Base-by-base conservation (phyloP, 257 asterid genomes). In the Verbascum thapsus region DNA sequence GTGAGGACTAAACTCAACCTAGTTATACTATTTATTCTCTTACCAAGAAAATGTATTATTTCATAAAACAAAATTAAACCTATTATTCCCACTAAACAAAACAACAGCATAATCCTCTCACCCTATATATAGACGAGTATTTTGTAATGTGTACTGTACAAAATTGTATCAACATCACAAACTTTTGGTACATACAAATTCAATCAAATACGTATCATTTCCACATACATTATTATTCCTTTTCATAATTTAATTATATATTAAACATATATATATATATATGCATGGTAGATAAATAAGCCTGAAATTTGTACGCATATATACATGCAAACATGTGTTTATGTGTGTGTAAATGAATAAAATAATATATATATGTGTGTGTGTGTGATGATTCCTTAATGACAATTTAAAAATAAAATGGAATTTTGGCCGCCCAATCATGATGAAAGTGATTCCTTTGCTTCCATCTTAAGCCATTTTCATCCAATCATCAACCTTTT, bases 381-480 rank as follows among this genome's bases (percentile, higher is more conserved):
- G n/a, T 61, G 53, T 37, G 23, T 54, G 71, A 45, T 10, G 66
- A 60, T 71, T 63, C 69, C 58, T 66, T 64, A 13, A 51, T 64
- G 73, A 62, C 44, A 73, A 63, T 26, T 1, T 26, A 26, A 26
- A 57, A 51, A 76, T 69, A 51, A 61, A 65, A 74, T 60, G 72
- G 58, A 63, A 52, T 74, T 49, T 52, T 60, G 53, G 82, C 67
- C 73, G 79, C 68, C 83, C 88, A 85, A 80, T 73, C 69, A 51
- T 54, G 68, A 68, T 70, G 59, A 84, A 81, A 66, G 80, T 66
- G 79, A 80, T 74, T 79, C 82, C 72, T 71, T 86, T 71, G 88
- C 95, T 83, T 86, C 88, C 78, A n/a, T 61, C 76, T 83, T 81
- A 83, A 86, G 95, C 95, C 88, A 83, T 64, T 76, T 82, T 82